Percentiles rank a stretch among this genome's conserved stretches.
Conservation (phyloP, 2,329 filamentous ascomycete genomes). For the Pseudopithomyces maydicus region DNA sequence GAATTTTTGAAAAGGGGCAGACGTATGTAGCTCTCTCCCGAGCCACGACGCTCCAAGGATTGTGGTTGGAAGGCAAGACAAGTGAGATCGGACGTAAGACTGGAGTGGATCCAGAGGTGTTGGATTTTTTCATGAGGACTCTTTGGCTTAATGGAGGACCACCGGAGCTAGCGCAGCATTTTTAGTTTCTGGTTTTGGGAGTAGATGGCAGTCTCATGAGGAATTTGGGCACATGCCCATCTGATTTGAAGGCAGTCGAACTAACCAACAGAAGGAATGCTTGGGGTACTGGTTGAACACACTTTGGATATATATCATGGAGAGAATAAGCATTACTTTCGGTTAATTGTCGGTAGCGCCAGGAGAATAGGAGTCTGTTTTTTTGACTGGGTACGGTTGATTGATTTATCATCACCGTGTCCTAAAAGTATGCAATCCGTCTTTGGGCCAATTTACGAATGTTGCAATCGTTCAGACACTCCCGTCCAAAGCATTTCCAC, state of each 20-base stretch:
- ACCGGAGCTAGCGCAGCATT: neutral
- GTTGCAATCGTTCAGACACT: neutral
- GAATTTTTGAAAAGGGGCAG: conserved; percentile 62
- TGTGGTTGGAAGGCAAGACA: neutral
- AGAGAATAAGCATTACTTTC: too few species aligned
- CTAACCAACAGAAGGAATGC: too few species aligned
- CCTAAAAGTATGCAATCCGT: too few species aligned
- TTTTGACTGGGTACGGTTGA: too few species aligned
- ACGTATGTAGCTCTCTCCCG: conserved; percentile 59
- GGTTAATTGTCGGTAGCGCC: too few species aligned
- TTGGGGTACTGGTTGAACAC: too few species aligned
- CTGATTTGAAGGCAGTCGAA: neutral
- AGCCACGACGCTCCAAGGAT: neutral
- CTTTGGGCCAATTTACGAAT: neutral
- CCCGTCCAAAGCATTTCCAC: neutral
- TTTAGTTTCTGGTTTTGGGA: neutral
- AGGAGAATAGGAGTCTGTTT: too few species aligned
- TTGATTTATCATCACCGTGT: too few species aligned
- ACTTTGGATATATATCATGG: too few species aligned
- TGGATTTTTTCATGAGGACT: neutral
- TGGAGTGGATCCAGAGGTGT: neutral
- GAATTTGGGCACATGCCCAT: neutral
- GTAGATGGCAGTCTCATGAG: neutral
- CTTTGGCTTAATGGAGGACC: neutral
- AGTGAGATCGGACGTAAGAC: neutral